Evolutionary conservation across 2,329 filamentous ascomycete genomes (phyloP), one percentile per base, ranked within the genome.

Genomic region (Colletotrichum sp.): DNA sequence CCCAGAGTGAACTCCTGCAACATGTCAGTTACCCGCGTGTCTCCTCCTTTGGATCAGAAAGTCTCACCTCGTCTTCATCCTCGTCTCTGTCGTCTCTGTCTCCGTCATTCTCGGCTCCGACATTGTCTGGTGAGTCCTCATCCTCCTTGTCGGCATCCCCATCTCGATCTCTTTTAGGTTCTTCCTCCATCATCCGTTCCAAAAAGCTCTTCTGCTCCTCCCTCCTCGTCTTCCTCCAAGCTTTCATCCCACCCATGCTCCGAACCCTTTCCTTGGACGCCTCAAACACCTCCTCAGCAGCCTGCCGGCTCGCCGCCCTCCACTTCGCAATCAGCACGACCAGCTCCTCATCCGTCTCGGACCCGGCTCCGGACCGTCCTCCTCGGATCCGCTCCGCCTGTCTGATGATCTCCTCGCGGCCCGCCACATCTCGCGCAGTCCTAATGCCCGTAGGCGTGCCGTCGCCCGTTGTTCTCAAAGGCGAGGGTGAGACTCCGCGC

Each of bases 101-200:
- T n/a, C 60, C 59, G n/a, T 57, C 60, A 16, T 21, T 36, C 7
- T 32, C 74, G 13, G 39, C 74, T 65, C 59, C 59, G 6, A 36
- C 24, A 7, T 57, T 8, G 21, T 64, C 57, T 5, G n/a, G 44
- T 26, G 32, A 18, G 26, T 16, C 4, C 3, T 3, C 44, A 24
- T 28, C 26, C 39, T 66, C 64, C 16, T 32, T 16, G 26, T 32
- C 69, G 9, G 24, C 26, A 28, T 6, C 26, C 44, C 6, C 59
- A 34, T 44, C 67, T 36, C 34, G 21, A 59, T 34, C 68, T 13
- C 36, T 60, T 28, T 18, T 24, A 26, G 34, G 65, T 77, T 80
- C 81, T 80, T 81, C 82, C 78, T 77, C 79, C 77, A 34, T 81
- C 81, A 80, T 81, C 78, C 81, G 78, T 77, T 82, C 81, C 81